Evolutionary conservation across 495 filamentous ascomycete genomes (phyloP).

Genomic region (Pyrenopolyporus hunteri): DNA sequence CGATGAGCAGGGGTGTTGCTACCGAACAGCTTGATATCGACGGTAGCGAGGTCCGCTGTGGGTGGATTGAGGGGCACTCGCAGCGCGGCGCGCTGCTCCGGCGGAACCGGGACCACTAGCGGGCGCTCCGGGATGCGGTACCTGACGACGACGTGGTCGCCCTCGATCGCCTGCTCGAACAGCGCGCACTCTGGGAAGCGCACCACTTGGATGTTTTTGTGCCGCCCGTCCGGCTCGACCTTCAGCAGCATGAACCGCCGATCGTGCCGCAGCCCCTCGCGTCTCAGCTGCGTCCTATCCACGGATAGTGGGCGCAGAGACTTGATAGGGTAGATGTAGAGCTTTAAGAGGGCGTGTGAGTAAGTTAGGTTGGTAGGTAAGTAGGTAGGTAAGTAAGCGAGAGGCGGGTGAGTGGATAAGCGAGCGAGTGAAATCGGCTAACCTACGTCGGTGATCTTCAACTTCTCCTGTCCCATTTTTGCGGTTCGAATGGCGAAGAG

Average conservation of each 20-base stretch:
- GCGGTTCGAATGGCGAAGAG: not conserved
- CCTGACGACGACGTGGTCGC: conserved; percentile 58
- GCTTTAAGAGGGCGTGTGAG: conserved; percentile 51
- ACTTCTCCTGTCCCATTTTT: conserved; percentile 21
- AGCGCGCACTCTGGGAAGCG: conserved; percentile 68
- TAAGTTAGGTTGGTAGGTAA: not conserved
- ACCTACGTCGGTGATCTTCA: conserved; percentile 39
- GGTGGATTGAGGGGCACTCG: conserved; percentile 67
- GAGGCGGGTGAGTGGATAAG: not conserved
- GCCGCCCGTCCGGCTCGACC: conserved; percentile 48
- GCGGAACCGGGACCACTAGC: conserved; percentile 21
- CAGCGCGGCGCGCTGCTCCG: conserved; percentile 41
- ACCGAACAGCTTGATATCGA: conserved; percentile 66
- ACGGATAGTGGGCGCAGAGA: conserved; percentile 72
- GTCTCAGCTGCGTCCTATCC: conserved; percentile 58
- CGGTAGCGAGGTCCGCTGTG: conserved; percentile 50
- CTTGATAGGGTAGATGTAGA: conserved; percentile 91
- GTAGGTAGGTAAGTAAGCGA: not conserved
- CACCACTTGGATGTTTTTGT: conserved; percentile 70
- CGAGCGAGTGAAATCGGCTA: not conserved
- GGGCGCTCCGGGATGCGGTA: conserved; percentile 52
- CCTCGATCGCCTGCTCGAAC: conserved; percentile 65
- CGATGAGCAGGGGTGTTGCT: conserved; percentile 69
- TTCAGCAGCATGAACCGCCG: conserved; percentile 79
- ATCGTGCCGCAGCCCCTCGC: conserved; percentile 76